Evolutionary conservation across 129 eudicot genomes (phyloP).

Genomic region (Lonicera japonica): DNA sequence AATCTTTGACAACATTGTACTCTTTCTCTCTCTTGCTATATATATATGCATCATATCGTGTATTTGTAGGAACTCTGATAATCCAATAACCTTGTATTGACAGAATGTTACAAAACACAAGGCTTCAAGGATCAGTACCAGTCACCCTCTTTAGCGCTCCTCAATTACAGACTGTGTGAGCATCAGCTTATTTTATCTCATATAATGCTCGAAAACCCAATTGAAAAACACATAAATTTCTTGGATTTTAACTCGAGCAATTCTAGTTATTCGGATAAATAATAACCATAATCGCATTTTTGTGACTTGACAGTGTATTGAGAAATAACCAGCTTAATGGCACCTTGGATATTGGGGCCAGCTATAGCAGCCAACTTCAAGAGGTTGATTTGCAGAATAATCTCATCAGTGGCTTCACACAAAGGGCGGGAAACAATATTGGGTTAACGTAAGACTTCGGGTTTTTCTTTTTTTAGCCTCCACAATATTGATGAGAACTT

Average conservation of each 20-base stretch:
- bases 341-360: conserved; percentile 41
- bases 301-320: conserved; percentile 29
- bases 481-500: no score
- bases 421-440: conserved; percentile 14
- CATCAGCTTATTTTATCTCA: neutral
- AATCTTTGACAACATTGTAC: conserved; percentile 78
- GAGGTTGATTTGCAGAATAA: conserved; percentile 53
- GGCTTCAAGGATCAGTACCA: conserved; percentile 53
- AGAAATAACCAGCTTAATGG: conserved; percentile 47
- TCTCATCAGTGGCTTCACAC: conserved; percentile 28
- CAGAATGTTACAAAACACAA: conserved; percentile 53
- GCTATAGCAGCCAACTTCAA: conserved; percentile 38
- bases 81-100: conserved; percentile 14
- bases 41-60: neutral
- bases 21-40: conserved; percentile 17
- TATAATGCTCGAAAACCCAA: neutral
- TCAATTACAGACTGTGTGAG: conserved; percentile 64
- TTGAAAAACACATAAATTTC: no score
- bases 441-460: conserved; percentile 34
- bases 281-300: neutral
- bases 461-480: neutral
- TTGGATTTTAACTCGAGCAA: neutral
- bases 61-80: neutral
- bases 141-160: conserved; percentile 44
- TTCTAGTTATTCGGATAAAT: neutral